A percentile compares a stretch with the other conserved stretches of the same genome.
These are phyloP conservation scores for Castanea sativa DNA, from an alignment of 306 rosid genomes.

Conservation along the genomic window DNA sequence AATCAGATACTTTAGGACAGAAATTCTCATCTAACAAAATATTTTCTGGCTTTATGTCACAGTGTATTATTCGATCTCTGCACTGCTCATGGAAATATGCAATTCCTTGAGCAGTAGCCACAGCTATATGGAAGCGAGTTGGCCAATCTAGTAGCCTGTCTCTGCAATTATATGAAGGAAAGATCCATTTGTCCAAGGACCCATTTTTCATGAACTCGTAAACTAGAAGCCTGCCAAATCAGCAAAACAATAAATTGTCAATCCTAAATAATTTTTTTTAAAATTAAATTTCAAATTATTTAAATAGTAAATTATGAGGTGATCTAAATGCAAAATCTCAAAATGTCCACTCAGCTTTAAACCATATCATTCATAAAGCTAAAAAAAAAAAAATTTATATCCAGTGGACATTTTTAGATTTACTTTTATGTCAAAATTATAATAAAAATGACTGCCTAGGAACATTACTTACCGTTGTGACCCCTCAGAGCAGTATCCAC, in stretches of 20 bases:
- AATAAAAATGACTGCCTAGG: slow-evolving; percentile 8
- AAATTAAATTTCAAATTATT: neutral
- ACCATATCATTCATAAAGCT: neutral
- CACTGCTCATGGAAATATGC: slow-evolving; percentile 96
- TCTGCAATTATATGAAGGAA: slow-evolving; percentile 42
- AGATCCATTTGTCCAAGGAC: slow-evolving; percentile 93
- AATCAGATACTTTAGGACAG: slow-evolving; percentile 90
- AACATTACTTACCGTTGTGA: slow-evolving; percentile 54
- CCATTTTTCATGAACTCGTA: slow-evolving; percentile 94
- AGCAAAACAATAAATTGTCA: neutral
- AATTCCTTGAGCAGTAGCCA: slow-evolving; percentile 83
- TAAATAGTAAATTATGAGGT: neutral
- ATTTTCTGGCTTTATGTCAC: slow-evolving; percentile 93
- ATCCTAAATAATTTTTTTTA: neutral
- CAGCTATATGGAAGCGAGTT: slow-evolving; percentile 67
- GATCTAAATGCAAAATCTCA: neutral
- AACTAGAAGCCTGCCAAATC: slow-evolving; percentile 69
- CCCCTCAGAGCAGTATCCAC: slow-evolving; percentile 87
- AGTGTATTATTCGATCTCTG: slow-evolving; percentile 78
- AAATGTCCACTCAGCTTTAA: slow-evolving; percentile 8
- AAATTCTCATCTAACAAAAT: slow-evolving; percentile 80
- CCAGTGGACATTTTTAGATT: neutral
- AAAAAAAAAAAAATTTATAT: neutral
- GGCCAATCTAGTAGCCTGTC: slow-evolving; percentile 70
- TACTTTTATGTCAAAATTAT: neutral